Evolutionary conservation across 805 yeast genomes (phyloP).

Genomic region (Wickerhamiella sorbophila): DNA sequence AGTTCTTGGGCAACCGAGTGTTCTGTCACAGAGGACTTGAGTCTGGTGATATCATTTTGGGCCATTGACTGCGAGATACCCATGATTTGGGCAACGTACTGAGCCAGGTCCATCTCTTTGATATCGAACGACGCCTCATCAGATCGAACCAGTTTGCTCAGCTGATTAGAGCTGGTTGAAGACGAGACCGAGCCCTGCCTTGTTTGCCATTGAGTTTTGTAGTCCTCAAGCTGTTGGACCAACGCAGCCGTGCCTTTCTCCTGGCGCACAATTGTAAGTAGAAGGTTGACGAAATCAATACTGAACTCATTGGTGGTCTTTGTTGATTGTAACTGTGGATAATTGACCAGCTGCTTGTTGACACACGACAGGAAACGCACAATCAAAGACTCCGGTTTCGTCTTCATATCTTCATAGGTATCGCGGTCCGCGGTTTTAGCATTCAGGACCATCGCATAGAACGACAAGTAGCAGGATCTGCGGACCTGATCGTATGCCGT

Average conservation of each 20-base stretch:
- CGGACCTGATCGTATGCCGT: constrained; percentile 33
- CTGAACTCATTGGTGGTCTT: constrained; percentile 9
- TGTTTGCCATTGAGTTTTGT: constrained; percentile 6
- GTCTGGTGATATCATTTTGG: constrained; percentile 39
- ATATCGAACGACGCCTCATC: constrained; percentile 38
- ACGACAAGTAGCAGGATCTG: constrained; percentile 43
- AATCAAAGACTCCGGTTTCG: constrained; percentile 24
- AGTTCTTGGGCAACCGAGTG: constrained; percentile 24
- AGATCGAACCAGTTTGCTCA: constrained; percentile 1
- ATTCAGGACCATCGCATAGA: constrained; percentile 46
- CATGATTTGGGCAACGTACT: constrained; percentile 37
- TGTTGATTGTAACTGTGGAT: constrained; percentile 1
- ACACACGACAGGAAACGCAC: constrained; percentile 24
- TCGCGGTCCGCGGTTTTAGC: constrained; percentile 24
- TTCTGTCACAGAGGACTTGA: constrained; percentile 31
- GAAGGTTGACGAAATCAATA: constrained; percentile 21
- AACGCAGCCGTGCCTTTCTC: constrained; percentile 12
- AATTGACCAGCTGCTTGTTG: constrained; percentile 19
- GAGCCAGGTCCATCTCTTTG: constrained; percentile 40
- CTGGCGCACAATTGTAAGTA: constrained; percentile 15
- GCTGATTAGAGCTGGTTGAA: constrained; percentile 1
- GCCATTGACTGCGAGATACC: constrained; percentile 33
- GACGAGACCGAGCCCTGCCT: not conserved
- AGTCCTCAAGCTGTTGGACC: constrained; percentile 17
- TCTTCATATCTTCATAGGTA: constrained; percentile 16